These are phyloP conservation scores for Mycena vulgaris DNA, from an alignment of 768 basidiomycete genomes.

Conservation along the genomic window DNA sequence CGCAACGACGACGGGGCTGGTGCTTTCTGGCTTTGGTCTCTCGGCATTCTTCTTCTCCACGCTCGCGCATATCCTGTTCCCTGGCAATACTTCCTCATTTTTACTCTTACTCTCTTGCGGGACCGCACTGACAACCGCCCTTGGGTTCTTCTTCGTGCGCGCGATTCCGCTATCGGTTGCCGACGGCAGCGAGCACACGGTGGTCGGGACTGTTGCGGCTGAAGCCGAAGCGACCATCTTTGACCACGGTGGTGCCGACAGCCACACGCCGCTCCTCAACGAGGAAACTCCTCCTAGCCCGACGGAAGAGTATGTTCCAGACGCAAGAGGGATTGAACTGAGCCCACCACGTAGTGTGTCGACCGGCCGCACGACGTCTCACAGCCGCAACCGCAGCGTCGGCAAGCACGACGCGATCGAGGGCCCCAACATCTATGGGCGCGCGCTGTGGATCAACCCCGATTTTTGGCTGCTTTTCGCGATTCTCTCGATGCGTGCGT, in stretches of 20 bases:
- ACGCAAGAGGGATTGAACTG: constrained; percentile 39
- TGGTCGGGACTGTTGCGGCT: constrained; percentile 35
- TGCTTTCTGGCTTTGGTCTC: constrained; percentile 90
- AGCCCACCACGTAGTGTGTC: constrained; percentile 34
- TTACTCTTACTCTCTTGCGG: constrained; percentile 83
- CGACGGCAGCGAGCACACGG: constrained; percentile 44
- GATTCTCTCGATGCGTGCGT: constrained; percentile 72
- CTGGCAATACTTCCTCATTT: constrained; percentile 85
- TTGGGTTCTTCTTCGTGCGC: constrained; percentile 84
- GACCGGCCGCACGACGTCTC: constrained; percentile 8
- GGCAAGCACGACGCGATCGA: constrained; percentile 57
- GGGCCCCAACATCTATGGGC: constrained; percentile 59
- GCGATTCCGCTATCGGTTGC: constrained; percentile 71
- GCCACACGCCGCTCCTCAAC: constrained; percentile 41
- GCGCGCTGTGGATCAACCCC: constrained; percentile 69
- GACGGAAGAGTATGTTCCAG: constrained; percentile 40
- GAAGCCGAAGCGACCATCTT: constrained; percentile 41
- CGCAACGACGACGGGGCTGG: constrained; percentile 82
- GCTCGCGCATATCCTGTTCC: constrained; percentile 78
- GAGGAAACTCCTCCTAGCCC: constrained; percentile 26
- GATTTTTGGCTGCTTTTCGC: constrained; percentile 51
- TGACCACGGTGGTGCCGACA: constrained; percentile 34
- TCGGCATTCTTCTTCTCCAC: constrained; percentile 88
- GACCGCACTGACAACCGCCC: constrained; percentile 82
- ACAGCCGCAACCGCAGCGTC: constrained; percentile 40